phyloP scores from a whole-genome alignment of 148 eudicot species.

The Cornus kousa region DNA sequence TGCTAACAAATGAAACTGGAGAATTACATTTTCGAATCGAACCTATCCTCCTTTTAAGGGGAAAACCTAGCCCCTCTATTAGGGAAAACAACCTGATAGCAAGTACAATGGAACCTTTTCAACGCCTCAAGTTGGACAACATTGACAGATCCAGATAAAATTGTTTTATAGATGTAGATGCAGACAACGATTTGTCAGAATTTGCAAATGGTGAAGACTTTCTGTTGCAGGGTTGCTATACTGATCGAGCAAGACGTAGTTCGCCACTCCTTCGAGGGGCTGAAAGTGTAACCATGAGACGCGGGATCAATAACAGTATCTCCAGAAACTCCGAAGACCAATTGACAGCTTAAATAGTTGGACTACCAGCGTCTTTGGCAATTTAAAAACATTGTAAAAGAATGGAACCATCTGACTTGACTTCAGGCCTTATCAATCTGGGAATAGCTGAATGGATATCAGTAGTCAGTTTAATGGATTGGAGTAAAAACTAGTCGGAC shows the following conservation, averaged over 20 bases:
- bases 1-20: too few relatives aligned
- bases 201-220: too few relatives aligned
- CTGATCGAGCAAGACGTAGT: background rate
- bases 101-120: background rate
- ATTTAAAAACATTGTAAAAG: background rate
- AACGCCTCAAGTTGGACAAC: background rate
- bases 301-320: background rate
- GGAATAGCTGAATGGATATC: conserved; percentile 4
- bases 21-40: too few relatives aligned
- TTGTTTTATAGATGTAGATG: background rate
- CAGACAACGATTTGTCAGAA: background rate
- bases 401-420: background rate
- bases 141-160: background rate
- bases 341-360: background rate
- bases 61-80: too few relatives aligned
- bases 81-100: background rate
- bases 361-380: background rate
- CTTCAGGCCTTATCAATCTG: background rate
- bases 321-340: background rate
- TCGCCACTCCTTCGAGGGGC: background rate
- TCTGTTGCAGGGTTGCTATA: background rate
- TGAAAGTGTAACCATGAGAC: background rate
- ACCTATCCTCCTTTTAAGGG: background rate
- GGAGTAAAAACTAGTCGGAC: background rate
- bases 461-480: background rate